A percentile compares a stretch with the other conserved stretches of the same genome.
Conservation (phyloP, 2,329 filamentous ascomycete species). For the Diplodia scrobiculata region DNA sequence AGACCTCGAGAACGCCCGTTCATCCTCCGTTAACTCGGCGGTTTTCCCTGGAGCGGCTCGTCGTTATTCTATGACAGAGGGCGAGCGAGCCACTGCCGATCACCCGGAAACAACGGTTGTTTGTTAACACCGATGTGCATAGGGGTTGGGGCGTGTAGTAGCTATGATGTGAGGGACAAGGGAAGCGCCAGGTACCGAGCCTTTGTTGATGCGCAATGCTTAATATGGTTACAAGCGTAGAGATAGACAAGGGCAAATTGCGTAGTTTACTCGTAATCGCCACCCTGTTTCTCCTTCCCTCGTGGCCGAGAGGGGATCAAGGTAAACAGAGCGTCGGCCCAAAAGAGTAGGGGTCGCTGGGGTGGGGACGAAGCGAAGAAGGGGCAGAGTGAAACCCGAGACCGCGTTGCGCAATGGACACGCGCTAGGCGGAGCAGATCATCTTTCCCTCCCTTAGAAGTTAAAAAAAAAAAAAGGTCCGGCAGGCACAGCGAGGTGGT, state of each 20-base stretch:
- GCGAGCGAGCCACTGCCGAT: background rate
- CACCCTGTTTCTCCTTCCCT: background rate
- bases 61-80: background rate
- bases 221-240: conserved; percentile 2
- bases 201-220: conserved; percentile 3
- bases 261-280: conserved; percentile 2
- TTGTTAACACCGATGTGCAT: conserved; percentile 3
- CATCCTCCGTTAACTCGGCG: conserved; percentile 11
- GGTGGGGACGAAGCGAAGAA: conserved; percentile 13
- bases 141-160: background rate
- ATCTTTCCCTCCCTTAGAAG: background rate
- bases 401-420: conserved; percentile 17
- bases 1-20: background rate
- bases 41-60: background rate
- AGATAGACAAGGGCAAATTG: background rate
- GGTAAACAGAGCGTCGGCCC: conserved; percentile 16
- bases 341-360: conserved; percentile 5
- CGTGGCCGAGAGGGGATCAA: conserved; percentile 20
- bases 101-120: conserved; percentile 20
- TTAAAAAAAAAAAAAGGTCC: background rate
- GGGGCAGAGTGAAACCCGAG: conserved; percentile 15
- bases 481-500: no score
- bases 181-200: background rate
- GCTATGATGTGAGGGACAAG: background rate
- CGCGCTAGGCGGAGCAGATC: conserved; percentile 17